These are phyloP conservation scores for Exophiala mesophila DNA, from an alignment of 2,329 filamentous ascomycete genomes.

Conservation along the genomic window DNA sequence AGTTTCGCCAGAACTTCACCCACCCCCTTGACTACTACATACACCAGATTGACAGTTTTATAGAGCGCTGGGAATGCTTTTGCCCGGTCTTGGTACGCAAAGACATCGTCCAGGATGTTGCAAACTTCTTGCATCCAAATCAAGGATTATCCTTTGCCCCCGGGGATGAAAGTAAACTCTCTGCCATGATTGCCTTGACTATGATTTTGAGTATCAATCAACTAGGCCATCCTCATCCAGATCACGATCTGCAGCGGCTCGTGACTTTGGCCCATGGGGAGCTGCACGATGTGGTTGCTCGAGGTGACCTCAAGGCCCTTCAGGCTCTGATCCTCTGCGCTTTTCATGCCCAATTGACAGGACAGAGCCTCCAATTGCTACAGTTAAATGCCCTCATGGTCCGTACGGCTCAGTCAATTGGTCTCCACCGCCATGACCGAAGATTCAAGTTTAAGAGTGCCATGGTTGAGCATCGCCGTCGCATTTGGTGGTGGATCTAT, in stretches of 20 bases:
- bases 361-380: neutral
- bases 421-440: conserved; percentile 1
- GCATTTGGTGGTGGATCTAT: conserved; percentile 4
- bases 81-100: neutral
- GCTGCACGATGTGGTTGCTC: neutral
- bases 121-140: neutral
- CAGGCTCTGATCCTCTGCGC: neutral
- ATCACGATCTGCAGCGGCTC: too few relatives aligned
- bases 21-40: neutral
- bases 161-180: neutral
- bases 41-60: neutral
- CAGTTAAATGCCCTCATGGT: conserved; percentile 1
- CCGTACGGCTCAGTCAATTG: conserved; percentile 1
- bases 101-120: neutral
- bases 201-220: neutral
- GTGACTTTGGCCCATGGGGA: neutral
- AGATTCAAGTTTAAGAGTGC: neutral
- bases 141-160: neutral
- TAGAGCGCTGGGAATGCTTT: neutral
- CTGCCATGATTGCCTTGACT: neutral
- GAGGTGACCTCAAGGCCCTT: neutral
- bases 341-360: neutral
- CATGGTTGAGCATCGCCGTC: neutral
- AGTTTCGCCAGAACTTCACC: neutral
- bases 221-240: neutral